A percentile compares a stretch with the other conserved stretches of the same genome.
These are phyloP conservation scores for Fusarium sp. DNA, from an alignment of 2,329 filamentous ascomycete genomes.

Conservation along the genomic window DNA sequence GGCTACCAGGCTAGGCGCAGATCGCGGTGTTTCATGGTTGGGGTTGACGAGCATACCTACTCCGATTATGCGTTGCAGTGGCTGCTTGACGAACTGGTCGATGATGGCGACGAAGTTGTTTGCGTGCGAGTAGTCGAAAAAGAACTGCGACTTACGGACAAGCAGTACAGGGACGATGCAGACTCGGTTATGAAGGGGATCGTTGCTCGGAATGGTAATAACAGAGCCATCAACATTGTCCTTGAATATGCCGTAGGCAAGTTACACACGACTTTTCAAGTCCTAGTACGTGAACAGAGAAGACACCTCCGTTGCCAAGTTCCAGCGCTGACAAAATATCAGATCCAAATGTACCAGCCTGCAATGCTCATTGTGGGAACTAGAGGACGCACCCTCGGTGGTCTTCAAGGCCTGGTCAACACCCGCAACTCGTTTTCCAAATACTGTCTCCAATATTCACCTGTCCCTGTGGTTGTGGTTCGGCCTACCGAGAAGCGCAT, in stretches of 20 bases:
- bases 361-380: constrained; percentile 93
- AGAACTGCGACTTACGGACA: constrained; percentile 75
- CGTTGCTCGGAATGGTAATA: constrained; percentile 78
- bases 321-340: constrained; percentile 15
- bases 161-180: constrained; percentile 80
- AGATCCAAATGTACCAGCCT: constrained; percentile 93
- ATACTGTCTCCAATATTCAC: constrained; percentile 93
- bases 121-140: constrained; percentile 90
- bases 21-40: constrained; percentile 89
- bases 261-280: constrained; percentile 88
- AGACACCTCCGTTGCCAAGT: not conserved
- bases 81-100: constrained; percentile 90
- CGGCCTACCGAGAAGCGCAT: constrained; percentile 86
- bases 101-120: constrained; percentile 93
- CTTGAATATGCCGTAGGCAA: constrained; percentile 91
- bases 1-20: constrained; percentile 84
- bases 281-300: constrained; percentile 70
- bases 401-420: constrained; percentile 85
- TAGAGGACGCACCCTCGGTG: constrained; percentile 82
- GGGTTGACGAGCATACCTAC: constrained; percentile 90
- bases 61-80: constrained; percentile 93
- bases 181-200: constrained; percentile 78
- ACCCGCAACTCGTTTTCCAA: constrained; percentile 86
- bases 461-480: constrained; percentile 92
- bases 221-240: constrained; percentile 85